Evolutionary conservation across 2,329 filamentous ascomycete species (phyloP), one percentile per base, ranked within the genome.

Genomic region (Monilinia vaccinii-corymbosi): DNA sequence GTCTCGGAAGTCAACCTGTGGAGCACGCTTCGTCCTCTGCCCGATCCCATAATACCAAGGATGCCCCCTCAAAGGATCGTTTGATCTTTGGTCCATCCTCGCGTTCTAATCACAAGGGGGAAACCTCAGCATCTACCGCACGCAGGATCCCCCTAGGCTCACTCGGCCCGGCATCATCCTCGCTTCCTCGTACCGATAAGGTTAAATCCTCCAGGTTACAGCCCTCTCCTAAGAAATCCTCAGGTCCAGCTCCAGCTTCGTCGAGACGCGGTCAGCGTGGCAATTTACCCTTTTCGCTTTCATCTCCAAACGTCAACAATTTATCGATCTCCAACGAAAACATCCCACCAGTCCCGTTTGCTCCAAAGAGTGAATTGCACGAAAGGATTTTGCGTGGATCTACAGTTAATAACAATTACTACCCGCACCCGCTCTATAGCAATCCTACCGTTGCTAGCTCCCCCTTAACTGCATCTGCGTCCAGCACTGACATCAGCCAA

Each of bases 381-480:
- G 40, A 59, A 32, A 53, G 32, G 32, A 21, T 52, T 23, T 45
- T 52, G 34, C 53, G 28, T 38, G 32, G 18, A 34, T 58, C 52
- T 51, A n/a, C 52, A 34, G 38, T 50, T 36, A 21, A 47, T 14
- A 51, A 58, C 10, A 58, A 42, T 14, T 58, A 49, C 25, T 50
- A 48, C 38, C 55, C 34, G 31, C 48, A 61, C n/a, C 45, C 57
- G 16, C 55, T 65, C 18, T 61, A 64, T 21, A 64, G 64, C 48
- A 40, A 56, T 25, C 63, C 65, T 55, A 67, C 65, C n/a, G 59
- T 64, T 46, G 65, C 64, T 38, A 63, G 56, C 34, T 65, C 64
- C 14, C 34, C 36, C 10, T 52, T 67, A 10, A 65, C 65, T 34
- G 63, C 60, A n/a, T 67, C 64, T 40, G 60, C 52, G n/a, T 67